Base-by-base conservation (phyloP, 768 basidiomycete genomes). In the Pisolithus marmoratus region DNA sequence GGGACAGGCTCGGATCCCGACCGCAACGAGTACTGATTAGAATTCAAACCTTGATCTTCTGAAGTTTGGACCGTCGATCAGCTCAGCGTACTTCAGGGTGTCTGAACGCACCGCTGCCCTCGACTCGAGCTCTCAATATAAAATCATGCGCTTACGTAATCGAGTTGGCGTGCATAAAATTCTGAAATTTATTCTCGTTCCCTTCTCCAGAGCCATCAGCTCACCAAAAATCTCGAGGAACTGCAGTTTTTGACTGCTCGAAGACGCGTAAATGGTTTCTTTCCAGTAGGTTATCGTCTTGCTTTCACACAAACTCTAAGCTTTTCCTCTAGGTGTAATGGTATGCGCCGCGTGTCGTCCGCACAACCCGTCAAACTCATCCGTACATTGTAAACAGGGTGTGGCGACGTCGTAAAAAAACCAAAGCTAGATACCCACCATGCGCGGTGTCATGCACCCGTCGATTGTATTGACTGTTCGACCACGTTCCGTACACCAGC, bases 391-490 rank as follows among this genome's bases (percentile, higher is more conserved):
- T 44, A 43, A 49, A 37, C 53, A 90, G 90, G 66, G 34, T 96
- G 94, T 66, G 72, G 78, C 48, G 94, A 96, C 58, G 85, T 91
- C 9, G 84, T 95, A 26, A 96, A 92, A 69, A 96, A 96, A 62
- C 94, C 94, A 12, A 93, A 94, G 67, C 78, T 96, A 1, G 91
- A 95, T 67, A 81, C 85, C 63, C 93, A 95, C 61, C 57, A 65
- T 44, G 64, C 61, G 26, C 72, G 77, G 42, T 92, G 88, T 61
- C 72, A 82, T 50, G 59, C 79, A 2, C 80, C 84, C 7, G 87
- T 90, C 59, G 87, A 87, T 60, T 90, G 89, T 63, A 81, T 92
- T 63, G 93, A 96, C 63, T 96, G 93, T 68, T 85, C 83, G n/a
- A 86, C 77, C 46, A 87, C 88, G 0, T 96, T 95, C 70, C 72